These are phyloP conservation scores for Angomonas ambiguus DNA, from an alignment of 208 protist species.

Conservation along the genomic window DNA sequence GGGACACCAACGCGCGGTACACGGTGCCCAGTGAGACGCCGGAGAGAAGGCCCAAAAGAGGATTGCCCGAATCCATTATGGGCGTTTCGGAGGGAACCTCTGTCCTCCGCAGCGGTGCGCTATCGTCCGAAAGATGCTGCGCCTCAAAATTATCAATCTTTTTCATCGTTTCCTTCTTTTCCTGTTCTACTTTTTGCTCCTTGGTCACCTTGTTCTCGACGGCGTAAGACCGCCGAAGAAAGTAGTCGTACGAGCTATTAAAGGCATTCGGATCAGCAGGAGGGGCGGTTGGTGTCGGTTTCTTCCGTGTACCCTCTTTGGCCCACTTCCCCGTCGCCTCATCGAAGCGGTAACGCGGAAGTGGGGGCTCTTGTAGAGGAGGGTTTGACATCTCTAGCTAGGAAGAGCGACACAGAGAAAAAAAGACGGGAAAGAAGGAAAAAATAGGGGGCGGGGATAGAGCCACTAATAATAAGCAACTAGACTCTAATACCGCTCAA, in stretches of 20 bases:
- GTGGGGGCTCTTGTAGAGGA: conserved; percentile 27
- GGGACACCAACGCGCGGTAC: conserved; percentile 28
- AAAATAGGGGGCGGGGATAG: not conserved
- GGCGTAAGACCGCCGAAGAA: conserved; percentile 32
- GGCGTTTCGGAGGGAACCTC: not conserved
- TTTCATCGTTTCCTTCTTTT: conserved; percentile 15
- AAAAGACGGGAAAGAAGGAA: not conserved
- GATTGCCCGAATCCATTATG: not conserved
- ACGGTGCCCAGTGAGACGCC: conserved; percentile 38
- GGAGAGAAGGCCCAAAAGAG: conserved; percentile 56
- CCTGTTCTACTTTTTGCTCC: conserved; percentile 13
- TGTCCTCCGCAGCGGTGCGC: not conserved
- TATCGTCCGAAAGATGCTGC: conserved; percentile 9
- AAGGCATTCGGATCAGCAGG: conserved; percentile 10
- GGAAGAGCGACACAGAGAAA: not conserved
- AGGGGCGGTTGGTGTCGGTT: not conserved
- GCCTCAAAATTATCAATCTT: conserved; percentile 38
- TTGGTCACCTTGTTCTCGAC: conserved; percentile 11
- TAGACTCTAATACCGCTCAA: too few relatives aligned
- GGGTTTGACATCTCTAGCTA: not conserved
- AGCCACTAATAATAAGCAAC: not conserved
- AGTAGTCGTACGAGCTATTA: conserved; percentile 69
- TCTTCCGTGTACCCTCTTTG: conserved; percentile 16
- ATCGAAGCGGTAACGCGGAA: conserved; percentile 46
- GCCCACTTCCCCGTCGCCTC: conserved; percentile 29